Percentiles rank a stretch among this genome's conserved stretches.
Conservation (phyloP, 2,329 filamentous ascomycete genomes). For the Epichloe uncinata region DNA sequence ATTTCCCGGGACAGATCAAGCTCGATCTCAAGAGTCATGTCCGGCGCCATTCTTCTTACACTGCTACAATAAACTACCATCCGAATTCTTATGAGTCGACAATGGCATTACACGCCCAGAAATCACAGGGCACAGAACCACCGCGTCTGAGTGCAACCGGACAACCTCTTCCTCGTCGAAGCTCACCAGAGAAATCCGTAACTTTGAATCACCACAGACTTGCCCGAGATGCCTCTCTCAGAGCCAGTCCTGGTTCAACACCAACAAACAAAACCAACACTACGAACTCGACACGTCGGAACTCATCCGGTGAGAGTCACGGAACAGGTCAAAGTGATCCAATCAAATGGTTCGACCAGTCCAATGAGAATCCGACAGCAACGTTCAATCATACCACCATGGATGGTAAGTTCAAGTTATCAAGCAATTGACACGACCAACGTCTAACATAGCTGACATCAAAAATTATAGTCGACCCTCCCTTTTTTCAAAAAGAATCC, state of each 20-base stretch:
- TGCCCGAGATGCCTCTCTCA: slow-evolving; percentile 27
- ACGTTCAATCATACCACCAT: slow-evolving; percentile 29
- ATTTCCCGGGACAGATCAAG: background rate
- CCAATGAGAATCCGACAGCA: slow-evolving; percentile 35
- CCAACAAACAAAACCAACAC: slow-evolving; percentile 9
- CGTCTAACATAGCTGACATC: background rate
- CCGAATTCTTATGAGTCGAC: slow-evolving; percentile 8
- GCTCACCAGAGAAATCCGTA: slow-evolving; percentile 31
- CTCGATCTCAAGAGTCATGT: background rate
- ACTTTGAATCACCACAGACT: slow-evolving; percentile 34
- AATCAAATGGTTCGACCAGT: slow-evolving; percentile 40
- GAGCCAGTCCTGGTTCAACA: slow-evolving; percentile 14
- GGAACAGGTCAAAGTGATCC: slow-evolving; percentile 36
- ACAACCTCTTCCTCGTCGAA: slow-evolving; percentile 31
- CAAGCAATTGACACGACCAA: background rate
- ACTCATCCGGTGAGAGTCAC: slow-evolving; percentile 37
- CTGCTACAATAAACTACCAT: background rate
- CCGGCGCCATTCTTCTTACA: background rate
- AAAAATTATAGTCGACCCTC: slow-evolving; percentile 30
- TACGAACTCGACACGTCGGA: slow-evolving; percentile 16
- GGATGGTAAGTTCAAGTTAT: slow-evolving; percentile 27
- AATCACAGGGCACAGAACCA: slow-evolving; percentile 13
- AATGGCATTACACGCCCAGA: slow-evolving; percentile 18
- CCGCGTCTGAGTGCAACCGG: slow-evolving; percentile 17
- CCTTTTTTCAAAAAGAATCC: slow-evolving; percentile 40